Percentiles rank a stretch among this genome's conserved stretches.
Evolutionary conservation across 805 yeast species (phyloP).

Genomic region (Candida hispaniensis): DNA sequence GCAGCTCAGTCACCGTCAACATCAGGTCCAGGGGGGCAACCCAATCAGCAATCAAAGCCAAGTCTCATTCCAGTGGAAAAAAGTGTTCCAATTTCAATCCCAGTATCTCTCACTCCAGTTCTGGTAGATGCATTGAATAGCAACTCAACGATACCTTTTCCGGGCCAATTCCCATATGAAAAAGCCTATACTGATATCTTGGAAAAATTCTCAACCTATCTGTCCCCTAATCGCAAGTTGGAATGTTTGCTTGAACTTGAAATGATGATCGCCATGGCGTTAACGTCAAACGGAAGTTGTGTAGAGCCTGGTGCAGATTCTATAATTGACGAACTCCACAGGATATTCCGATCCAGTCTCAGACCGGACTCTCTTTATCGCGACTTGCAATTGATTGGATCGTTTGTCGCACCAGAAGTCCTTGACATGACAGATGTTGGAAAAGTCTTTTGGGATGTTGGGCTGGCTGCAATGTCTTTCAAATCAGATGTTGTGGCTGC

Average conservation of each 20-base stretch:
- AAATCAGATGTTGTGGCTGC: conserved; percentile 23
- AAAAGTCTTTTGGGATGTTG: conserved; percentile 31
- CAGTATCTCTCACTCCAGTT: conserved; percentile 6
- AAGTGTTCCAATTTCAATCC: conserved; percentile 14
- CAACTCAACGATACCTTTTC: conserved; percentile 1
- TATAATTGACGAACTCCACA: conserved; percentile 28
- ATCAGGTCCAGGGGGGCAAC: no score
- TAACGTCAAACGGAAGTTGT: conserved; percentile 11
- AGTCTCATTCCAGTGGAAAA: no score
- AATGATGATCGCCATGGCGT: conserved; percentile 23
- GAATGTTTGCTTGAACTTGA: conserved; percentile 23
- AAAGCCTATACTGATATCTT: conserved; percentile 22
- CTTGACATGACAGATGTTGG: conserved; percentile 26
- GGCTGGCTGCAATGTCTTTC: conserved; percentile 27
- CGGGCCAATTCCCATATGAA: conserved; percentile 18
- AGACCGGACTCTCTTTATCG: conserved; percentile 28
- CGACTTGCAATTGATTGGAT: conserved; percentile 29
- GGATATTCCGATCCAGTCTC: conserved; percentile 23
- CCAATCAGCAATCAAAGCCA: no score
- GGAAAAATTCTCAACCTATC: conserved; percentile 20
- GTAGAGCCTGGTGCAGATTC: conserved; percentile 25
- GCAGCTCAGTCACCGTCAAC: no score
- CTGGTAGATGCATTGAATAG: conserved; percentile 7
- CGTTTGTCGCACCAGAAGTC: conserved; percentile 26
- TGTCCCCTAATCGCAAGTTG: conserved; percentile 24